Percentiles rank a stretch among this genome's conserved stretches.
phyloP scores from a whole-genome alignment of 2,329 filamentous ascomycete species.

The Didymella pinodella region DNA sequence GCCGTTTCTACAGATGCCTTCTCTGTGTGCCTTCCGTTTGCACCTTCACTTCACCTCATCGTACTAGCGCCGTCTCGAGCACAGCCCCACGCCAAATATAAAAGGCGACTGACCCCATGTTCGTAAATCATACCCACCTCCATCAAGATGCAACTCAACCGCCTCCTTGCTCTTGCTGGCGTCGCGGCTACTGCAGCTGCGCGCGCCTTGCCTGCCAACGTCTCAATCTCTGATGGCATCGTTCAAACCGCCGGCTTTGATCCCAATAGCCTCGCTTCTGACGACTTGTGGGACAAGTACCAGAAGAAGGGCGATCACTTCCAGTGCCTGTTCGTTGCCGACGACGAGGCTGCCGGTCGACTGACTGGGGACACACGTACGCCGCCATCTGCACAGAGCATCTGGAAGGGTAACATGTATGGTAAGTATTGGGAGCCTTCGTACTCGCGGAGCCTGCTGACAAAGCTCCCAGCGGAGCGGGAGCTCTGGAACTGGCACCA shows the following conservation, averaged over 20 bases:
- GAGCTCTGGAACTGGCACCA: conserved; percentile 26
- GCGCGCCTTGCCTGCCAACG: background rate
- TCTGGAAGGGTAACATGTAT: conserved; percentile 9
- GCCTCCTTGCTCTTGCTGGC: background rate
- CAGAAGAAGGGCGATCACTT: conserved; percentile 10
- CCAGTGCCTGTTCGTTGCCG: conserved; percentile 16
- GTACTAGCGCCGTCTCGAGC: background rate
- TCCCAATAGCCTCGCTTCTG: conserved; percentile 10
- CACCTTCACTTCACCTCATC: conserved; percentile 4
- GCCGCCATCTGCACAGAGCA: conserved; percentile 14
- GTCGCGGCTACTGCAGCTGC: background rate
- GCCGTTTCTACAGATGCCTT: background rate
- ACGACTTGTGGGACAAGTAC: conserved; percentile 22
- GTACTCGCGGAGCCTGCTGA: background rate
- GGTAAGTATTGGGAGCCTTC: background rate
- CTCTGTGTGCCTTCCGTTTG: background rate
- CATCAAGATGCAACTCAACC: conserved; percentile 2
- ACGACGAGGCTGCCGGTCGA: conserved; percentile 16
- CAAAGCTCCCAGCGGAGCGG: conserved; percentile 8
- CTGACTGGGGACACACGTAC: conserved; percentile 9
- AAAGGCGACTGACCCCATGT: background rate
- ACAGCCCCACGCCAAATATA: background rate
- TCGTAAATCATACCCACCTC: background rate
- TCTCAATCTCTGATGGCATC: background rate
- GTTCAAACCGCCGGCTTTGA: conserved; percentile 12